Percentiles rank a stretch among this genome's conserved stretches.
Conservation (phyloP, 768 basidiomycete genomes). For the Lactarius akahatsu region DNA sequence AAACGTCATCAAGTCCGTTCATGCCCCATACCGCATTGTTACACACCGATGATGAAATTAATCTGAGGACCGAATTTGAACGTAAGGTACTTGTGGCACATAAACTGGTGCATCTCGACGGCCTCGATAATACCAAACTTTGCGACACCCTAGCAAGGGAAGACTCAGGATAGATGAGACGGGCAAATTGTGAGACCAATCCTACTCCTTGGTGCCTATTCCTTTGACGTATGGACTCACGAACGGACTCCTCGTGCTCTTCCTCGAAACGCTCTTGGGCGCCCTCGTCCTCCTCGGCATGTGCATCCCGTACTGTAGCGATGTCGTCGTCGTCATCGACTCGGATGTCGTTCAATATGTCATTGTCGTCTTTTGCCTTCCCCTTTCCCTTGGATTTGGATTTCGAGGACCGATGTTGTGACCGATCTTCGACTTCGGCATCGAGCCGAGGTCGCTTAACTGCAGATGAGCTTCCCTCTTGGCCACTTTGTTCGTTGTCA, state of each 20-base stretch:
- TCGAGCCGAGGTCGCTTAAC: conserved; percentile 27
- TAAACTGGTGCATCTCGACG: conserved; percentile 89
- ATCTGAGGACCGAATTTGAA: conserved; percentile 91
- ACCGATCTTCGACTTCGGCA: conserved; percentile 2
- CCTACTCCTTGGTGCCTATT: conserved; percentile 49
- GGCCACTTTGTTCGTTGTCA: conserved; percentile 25
- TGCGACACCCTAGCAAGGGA: conserved; percentile 58
- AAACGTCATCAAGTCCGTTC: neutral
- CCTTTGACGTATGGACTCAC: conserved; percentile 50
- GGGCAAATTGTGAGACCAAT: conserved; percentile 34
- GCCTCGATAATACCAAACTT: conserved; percentile 86
- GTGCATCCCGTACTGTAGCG: conserved; percentile 22
- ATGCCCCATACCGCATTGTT: neutral
- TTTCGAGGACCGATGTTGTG: conserved; percentile 12
- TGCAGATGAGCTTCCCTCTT: conserved; percentile 1
- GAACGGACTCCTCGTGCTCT: conserved; percentile 55
- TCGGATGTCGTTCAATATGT: conserved; percentile 24
- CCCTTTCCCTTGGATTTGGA: conserved; percentile 21
- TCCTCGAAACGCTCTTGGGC: conserved; percentile 69
- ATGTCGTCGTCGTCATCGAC: conserved; percentile 31
- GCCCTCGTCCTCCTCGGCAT: conserved; percentile 41
- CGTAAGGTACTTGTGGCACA: conserved; percentile 87
- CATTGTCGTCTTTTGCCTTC: conserved; percentile 23
- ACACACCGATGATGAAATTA: conserved; percentile 91
- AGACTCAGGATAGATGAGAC: neutral